These are phyloP conservation scores for Paratrypanosoma confusum DNA, from an alignment of 208 protist genomes.

Conservation along the genomic window DNA sequence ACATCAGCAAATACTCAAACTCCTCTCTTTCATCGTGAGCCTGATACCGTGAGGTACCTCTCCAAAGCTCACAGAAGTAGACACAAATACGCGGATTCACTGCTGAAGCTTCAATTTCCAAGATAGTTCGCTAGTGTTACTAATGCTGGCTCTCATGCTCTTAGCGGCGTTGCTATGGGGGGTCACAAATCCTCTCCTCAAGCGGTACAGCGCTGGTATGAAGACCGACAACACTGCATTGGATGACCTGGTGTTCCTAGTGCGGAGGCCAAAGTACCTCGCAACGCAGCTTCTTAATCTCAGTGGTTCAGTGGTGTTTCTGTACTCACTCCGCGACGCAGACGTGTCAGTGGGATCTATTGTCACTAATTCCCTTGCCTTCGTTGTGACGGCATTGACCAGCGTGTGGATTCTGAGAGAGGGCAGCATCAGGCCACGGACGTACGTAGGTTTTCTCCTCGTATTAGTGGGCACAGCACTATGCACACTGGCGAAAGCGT, in stretches of 20 bases:
- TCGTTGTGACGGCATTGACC: conserved; percentile 69
- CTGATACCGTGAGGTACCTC: too few relatives aligned
- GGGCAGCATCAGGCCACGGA: conserved; percentile 26
- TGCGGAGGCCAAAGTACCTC: conserved; percentile 60
- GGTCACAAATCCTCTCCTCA: conserved; percentile 73
- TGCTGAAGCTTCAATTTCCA: too few relatives aligned
- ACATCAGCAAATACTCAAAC: too few relatives aligned
- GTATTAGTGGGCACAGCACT: conserved; percentile 65
- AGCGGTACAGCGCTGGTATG: conserved; percentile 66
- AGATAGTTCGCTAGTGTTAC: conserved; percentile 1
- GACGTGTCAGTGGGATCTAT: conserved; percentile 76
- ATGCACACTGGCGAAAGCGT: conserved; percentile 40
- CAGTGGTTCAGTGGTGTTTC: conserved; percentile 63
- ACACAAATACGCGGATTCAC: too few relatives aligned
- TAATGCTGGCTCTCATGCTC: conserved; percentile 51
- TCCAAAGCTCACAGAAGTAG: too few relatives aligned
- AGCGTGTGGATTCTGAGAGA: conserved; percentile 63
- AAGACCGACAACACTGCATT: conserved; percentile 4
- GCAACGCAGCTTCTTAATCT: conserved; percentile 53
- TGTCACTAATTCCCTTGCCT: conserved; percentile 70
- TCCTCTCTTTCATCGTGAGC: too few relatives aligned
- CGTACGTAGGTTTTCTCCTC: conserved; percentile 30
- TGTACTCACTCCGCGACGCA: conserved; percentile 55
- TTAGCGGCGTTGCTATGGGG: conserved; percentile 75
- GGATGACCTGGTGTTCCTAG: conserved; percentile 52